phyloP scores from a whole-genome alignment of 139 green algal genomes.

The Volvox reticuliferus region DNA sequence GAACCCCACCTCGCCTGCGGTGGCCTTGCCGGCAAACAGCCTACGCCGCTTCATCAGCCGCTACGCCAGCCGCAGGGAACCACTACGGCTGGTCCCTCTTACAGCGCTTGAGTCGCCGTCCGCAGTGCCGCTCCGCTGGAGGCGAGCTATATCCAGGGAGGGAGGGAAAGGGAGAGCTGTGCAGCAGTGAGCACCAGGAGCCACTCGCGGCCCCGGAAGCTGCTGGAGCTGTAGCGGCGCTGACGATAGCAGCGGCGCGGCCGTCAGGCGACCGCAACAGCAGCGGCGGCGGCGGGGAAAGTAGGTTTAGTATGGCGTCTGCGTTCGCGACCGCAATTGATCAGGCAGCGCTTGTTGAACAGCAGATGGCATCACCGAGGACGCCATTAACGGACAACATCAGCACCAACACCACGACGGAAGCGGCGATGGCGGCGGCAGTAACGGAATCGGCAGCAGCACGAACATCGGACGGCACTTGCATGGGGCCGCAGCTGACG shows the following conservation, averaged over 20 bases:
- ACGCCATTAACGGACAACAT: not conserved
- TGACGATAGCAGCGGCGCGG: not conserved
- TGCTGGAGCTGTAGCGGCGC: not conserved
- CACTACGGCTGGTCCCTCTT: not conserved
- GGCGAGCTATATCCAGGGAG: not conserved
- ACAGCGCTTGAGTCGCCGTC: not conserved
- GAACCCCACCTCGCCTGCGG: no score
- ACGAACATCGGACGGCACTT: not conserved
- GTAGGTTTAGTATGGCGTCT: not conserved
- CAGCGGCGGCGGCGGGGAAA: not conserved
- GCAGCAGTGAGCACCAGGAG: not conserved
- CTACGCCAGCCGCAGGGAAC: not conserved
- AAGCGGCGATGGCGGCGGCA: not conserved
- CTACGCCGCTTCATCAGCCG: no score
- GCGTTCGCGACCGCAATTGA: not conserved
- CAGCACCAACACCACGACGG: no score
- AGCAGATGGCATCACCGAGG: slow-evolving; percentile 3
- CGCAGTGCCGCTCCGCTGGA: not conserved
- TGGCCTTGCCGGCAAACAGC: no score
- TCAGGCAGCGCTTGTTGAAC: not conserved
- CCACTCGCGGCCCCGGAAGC: no score
- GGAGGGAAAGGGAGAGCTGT: not conserved
- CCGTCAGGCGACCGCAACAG: not conserved
- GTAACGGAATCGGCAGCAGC: not conserved
- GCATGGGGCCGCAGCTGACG: not conserved